Evolutionary conservation across 108 stramenopile species (phyloP), one percentile per base, ranked within the genome.

Genomic region (Chaetoceros tenuissimus): DNA sequence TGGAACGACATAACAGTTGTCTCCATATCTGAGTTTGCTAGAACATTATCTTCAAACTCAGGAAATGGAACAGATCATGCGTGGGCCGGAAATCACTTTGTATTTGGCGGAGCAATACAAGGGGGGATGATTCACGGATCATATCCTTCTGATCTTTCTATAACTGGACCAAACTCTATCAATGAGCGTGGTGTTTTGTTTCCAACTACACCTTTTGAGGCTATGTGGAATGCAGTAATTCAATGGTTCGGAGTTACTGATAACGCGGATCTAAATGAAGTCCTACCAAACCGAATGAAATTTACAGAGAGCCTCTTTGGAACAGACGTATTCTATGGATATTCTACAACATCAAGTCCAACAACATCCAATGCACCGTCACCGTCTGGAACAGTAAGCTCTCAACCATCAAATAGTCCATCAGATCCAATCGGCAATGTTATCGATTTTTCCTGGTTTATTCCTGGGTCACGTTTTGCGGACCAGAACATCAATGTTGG

Each of bases 31-130:
- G 87, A 89, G 21, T 89, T 89, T 53, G 77, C 62, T 18, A 61
- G 84, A 0, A 86, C 84, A 28, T 62, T 89, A 22, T 73, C 82
- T 28, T 69, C 69, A 3, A 89, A 89, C 55, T 60, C 57, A 55
- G 80, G 83, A 19, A 74, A 72, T 25, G 84, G 84, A 8, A 67
- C 51, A 18, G 89, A 91, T 48, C 87, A 88, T 58, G 87, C 53
- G 10, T 88, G 87, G 86, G 75, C 66, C 31, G 78, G 72, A 10
- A 55, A 75, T 60, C 51, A 2, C 23, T 77, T 70, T 46, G 51
- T 77, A 46, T 64, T 67, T 51, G 68, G 69, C 48, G 74, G 74
- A 19, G 62, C 60, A 26, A 48, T 70, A 2, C 31, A 68, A 17
- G 74, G 74, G 20, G 71, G 74, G 3, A 67, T 57, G 28, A 64